A percentile compares a stretch with the other conserved stretches of the same genome.
These are phyloP conservation scores for Lagenidium giganteum DNA, from an alignment of 352 stramenopile species.

Conservation along the genomic window DNA sequence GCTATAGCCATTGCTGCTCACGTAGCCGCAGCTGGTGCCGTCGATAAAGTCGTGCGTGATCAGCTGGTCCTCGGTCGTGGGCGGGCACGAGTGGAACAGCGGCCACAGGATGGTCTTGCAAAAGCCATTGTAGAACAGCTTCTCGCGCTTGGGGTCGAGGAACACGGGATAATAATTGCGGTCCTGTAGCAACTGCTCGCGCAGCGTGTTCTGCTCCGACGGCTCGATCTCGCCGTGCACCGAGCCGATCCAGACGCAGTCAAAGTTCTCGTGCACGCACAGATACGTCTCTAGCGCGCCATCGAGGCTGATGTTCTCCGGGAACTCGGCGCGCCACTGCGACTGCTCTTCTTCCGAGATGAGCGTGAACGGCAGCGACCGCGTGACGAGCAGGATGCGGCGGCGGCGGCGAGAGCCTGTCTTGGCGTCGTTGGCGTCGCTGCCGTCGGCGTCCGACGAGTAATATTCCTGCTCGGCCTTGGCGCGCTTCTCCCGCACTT, in stretches of 20 bases:
- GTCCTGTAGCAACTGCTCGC: slow-evolving; percentile 81
- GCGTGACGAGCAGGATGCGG: slow-evolving; percentile 72
- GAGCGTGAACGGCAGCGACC: slow-evolving; percentile 70
- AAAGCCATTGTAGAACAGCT: slow-evolving; percentile 88
- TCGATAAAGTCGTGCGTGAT: slow-evolving; percentile 50
- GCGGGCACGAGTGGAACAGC: slow-evolving; percentile 84
- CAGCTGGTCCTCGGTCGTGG: slow-evolving; percentile 75
- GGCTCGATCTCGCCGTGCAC: slow-evolving; percentile 77
- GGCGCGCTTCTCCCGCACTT: slow-evolving; percentile 73
- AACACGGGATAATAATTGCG: slow-evolving; percentile 92
- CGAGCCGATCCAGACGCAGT: slow-evolving; percentile 82
- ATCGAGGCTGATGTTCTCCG: slow-evolving; percentile 63
- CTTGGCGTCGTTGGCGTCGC: slow-evolving; percentile 19
- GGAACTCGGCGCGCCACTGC: slow-evolving; percentile 79
- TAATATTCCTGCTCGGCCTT: slow-evolving; percentile 69
- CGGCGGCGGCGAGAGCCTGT: slow-evolving; percentile 29
- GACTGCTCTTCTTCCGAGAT: slow-evolving; percentile 76
- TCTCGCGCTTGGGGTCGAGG: slow-evolving; percentile 77
- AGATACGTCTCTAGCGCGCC: slow-evolving; percentile 76
- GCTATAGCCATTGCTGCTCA: slow-evolving; percentile 4
- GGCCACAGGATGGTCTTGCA: slow-evolving; percentile 91
- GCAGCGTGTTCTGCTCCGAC: slow-evolving; percentile 75
- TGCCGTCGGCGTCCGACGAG: slow-evolving; percentile 16
- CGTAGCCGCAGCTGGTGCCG: slow-evolving; percentile 15
- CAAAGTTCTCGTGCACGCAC: slow-evolving; percentile 70